phyloP scores from a whole-genome alignment of 2,329 filamentous ascomycete species.

The Fusarium nodosum region DNA sequence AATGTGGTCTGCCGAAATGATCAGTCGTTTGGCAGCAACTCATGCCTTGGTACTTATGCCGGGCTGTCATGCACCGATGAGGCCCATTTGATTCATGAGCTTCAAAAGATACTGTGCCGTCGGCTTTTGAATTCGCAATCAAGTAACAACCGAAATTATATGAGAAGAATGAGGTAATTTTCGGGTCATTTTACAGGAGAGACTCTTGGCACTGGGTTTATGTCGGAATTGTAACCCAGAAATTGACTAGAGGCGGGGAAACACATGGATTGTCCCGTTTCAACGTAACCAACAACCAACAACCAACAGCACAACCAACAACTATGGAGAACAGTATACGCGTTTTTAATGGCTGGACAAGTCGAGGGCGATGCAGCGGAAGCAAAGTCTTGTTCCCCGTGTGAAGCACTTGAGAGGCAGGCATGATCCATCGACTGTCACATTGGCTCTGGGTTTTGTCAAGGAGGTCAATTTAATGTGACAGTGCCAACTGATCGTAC shows the following conservation, averaged over 20 bases:
- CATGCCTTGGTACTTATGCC: background rate
- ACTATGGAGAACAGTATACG: background rate
- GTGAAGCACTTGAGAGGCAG: background rate
- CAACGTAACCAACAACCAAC: background rate
- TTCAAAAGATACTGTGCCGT: background rate
- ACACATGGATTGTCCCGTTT: background rate
- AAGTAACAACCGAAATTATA: background rate
- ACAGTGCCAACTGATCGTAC: background rate
- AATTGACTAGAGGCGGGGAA: slow-evolving; percentile 5
- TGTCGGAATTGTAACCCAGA: background rate
- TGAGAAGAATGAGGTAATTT: background rate
- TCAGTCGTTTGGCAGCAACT: background rate
- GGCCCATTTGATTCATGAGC: background rate
- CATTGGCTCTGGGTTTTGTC: background rate
- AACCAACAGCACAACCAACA: background rate
- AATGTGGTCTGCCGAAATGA: background rate
- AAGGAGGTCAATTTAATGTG: no score
- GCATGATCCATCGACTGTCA: background rate
- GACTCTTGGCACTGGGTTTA: background rate
- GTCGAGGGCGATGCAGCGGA: background rate
- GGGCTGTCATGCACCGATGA: background rate
- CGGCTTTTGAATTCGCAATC: background rate
- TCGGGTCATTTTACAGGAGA: background rate
- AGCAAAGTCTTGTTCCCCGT: background rate
- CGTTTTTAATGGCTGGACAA: no score